Base-by-base conservation (phyloP, 2,329 filamentous ascomycete species). In the Apiospora arundinis region DNA sequence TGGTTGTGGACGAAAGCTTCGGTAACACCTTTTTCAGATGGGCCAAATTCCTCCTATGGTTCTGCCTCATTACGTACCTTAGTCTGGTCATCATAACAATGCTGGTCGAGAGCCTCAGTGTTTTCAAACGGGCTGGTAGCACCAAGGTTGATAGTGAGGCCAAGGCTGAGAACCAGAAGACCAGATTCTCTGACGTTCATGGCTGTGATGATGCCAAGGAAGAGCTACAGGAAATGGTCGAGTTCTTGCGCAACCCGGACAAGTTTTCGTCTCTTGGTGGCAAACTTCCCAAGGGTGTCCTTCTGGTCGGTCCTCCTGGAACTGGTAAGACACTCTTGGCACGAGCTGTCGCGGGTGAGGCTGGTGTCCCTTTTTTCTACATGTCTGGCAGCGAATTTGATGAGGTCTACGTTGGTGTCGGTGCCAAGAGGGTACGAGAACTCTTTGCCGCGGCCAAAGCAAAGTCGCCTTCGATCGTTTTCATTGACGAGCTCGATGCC, bases 351-450 rank as follows among this genome's bases (percentile, higher is more conserved):
- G 96, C 96, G 67, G 96, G 96, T 69, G 96, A 99, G 85, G 95
- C 96, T 70, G 96, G 95, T 70, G 96, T 99, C 23, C 96, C 96
- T 1, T 99, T 99, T 88, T 99, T 98, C 88, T 99, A 98, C 88
- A 98, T 99, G 95, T 99, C 96, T 79, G 96, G 96, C 68, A 97
- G 94, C 72, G 96, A 99, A 81, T 99, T 99, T 80, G 96, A 99
- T 79, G 96, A 99, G 83, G 92, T 99, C 69, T 99, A 98, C 79
- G 97, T 99, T 46, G 96, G 96, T 80, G 96, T 99, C 70, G 95
- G 95, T 79, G 95, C 95, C 65, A 97, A 99, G 87, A 93, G 96
- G 78, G 95, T 99, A 67, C 94, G 96, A 72, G 96, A 98, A 74
- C 89, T 97, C n/a, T 97, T 97, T 81, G 84, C 87, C 65, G 91